Conservation (phyloP, 1,284 basidiomycete species). For the Fereydounia khargensis region DNA sequence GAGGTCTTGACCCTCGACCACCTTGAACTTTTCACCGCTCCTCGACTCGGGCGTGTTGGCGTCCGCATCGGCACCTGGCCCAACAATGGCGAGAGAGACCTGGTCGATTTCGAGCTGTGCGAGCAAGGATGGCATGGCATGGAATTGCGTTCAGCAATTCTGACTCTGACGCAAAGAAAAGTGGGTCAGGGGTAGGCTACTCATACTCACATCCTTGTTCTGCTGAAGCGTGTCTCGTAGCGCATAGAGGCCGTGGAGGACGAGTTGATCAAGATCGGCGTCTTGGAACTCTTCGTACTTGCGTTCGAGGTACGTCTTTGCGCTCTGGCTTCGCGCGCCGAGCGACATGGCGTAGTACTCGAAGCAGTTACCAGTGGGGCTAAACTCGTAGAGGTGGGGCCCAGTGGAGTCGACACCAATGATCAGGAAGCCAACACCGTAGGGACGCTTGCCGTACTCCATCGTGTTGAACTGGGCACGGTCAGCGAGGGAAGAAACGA, state of each 20-base stretch:
- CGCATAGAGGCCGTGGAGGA: slow-evolving; percentile 51
- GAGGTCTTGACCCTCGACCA: slow-evolving; percentile 51
- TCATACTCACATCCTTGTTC: slow-evolving; percentile 48
- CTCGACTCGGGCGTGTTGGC: slow-evolving; percentile 31
- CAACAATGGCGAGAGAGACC: slow-evolving; percentile 50
- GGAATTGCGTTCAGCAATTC: too few species aligned
- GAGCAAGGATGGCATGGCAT: too few species aligned
- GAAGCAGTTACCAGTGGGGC: slow-evolving; percentile 92
- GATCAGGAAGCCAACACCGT: slow-evolving; percentile 97
- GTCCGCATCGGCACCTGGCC: slow-evolving; percentile 52
- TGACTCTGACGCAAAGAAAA: too few species aligned
- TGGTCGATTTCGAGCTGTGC: slow-evolving; percentile 42
- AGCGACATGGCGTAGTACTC: slow-evolving; percentile 99
- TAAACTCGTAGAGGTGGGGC: slow-evolving; percentile 97
- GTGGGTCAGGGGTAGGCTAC: too few species aligned
- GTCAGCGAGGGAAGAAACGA: slow-evolving; percentile 90
- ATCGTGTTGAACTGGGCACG: slow-evolving; percentile 99
- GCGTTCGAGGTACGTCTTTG: slow-evolving; percentile 96
- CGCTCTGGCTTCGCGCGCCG: slow-evolving; percentile 92
- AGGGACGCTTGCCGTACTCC: slow-evolving; percentile 94
- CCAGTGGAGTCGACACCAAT: slow-evolving; percentile 92
- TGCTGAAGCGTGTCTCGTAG: slow-evolving; percentile 54
- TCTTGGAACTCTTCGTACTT: slow-evolving; percentile 76
- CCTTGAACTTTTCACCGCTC: slow-evolving; percentile 46
- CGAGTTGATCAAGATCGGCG: slow-evolving; percentile 36